Evolutionary conservation across 768 basidiomycete genomes (phyloP).

Genomic region (Naganishia antarctica): DNA sequence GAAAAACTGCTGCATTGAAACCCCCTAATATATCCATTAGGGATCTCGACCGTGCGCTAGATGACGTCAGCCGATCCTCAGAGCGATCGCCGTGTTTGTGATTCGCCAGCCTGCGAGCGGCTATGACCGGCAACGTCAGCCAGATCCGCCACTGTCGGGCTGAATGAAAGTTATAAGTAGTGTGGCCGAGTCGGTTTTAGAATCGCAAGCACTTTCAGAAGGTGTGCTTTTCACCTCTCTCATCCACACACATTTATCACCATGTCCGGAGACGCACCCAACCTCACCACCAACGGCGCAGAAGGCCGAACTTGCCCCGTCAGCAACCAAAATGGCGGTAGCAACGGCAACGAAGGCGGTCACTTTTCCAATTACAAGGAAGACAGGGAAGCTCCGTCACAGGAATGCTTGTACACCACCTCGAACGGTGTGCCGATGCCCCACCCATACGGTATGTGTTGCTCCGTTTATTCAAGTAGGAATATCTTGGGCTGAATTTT

Average conservation of each 20-base stretch:
- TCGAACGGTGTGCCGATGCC: conserved; percentile 68
- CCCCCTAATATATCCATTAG: too few relatives aligned
- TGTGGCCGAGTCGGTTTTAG: too few relatives aligned
- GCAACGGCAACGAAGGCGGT: not conserved
- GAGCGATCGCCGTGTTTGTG: too few relatives aligned
- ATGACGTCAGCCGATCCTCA: too few relatives aligned
- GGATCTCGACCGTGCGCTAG: too few relatives aligned
- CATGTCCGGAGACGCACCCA: conserved; percentile 19
- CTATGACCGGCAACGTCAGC: too few relatives aligned
- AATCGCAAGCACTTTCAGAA: too few relatives aligned
- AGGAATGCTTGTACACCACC: conserved; percentile 63
- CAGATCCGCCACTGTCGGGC: too few relatives aligned
- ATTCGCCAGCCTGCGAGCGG: too few relatives aligned
- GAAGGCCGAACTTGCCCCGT: conserved; percentile 14
- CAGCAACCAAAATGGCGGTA: not conserved
- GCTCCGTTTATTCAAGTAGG: not conserved
- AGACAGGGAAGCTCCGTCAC: conserved; percentile 36
- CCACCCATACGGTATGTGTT: conserved; percentile 29
- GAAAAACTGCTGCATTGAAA: too few relatives aligned
- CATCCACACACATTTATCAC: not conserved
- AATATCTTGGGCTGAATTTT: not conserved
- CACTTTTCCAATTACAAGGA: conserved; percentile 31
- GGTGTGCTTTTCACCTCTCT: not conserved
- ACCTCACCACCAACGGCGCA: conserved; percentile 3
- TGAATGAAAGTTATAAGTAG: too few relatives aligned